Base-by-base conservation (phyloP, 2,329 filamentous ascomycete genomes). In the Escovopsis sp. region DNA sequence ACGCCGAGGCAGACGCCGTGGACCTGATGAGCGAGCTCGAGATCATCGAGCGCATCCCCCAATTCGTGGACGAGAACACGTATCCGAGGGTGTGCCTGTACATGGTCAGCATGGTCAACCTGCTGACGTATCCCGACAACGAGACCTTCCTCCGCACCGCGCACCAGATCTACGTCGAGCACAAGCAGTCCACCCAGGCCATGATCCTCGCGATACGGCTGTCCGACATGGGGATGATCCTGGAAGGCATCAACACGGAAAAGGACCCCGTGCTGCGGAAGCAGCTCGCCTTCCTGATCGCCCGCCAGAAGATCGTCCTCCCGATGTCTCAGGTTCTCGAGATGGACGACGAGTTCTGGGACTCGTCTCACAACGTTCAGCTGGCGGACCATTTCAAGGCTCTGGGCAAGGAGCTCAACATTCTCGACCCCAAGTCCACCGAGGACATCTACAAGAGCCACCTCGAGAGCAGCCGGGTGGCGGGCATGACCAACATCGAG, bases 371-470 rank as follows among this genome's bases (percentile, higher is more conserved):
- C 55, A 98, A 96, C 59, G 76, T 80, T 14, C 84, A 81, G 50
- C 63, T 98, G 38, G 78, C 87, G 1, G 84, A 92, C 43, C 80
- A 96, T 58, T 98, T 94, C 70, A 93, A 93, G 60, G 75, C 81
- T 5, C 66, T 98, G 23, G 92, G 79, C 39, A 94, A 94, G 61
- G 90, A 98, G 56, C 70, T 98, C 36, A 96, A 98, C 58, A 88
- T 98, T 35, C 66, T 96, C 29, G 90, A 98, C 43, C 90, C 90
- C 26, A 96, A 94, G 65, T 83, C 84, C 30, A 92, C 88, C 0
- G 90, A 98, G 54, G 92, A 98, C 50, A 98, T 98, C 49, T 98
- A 98, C 72, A 98, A 98, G 67, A 94, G 86, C 52, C 90, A 98
- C 58, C 72, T 98, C 5, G 90, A 98, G 61, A 96, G 83, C 62